Evolutionary conservation across 768 basidiomycete species (phyloP), one percentile per base, ranked within the genome.

Genomic region (Agrocybe pediades): DNA sequence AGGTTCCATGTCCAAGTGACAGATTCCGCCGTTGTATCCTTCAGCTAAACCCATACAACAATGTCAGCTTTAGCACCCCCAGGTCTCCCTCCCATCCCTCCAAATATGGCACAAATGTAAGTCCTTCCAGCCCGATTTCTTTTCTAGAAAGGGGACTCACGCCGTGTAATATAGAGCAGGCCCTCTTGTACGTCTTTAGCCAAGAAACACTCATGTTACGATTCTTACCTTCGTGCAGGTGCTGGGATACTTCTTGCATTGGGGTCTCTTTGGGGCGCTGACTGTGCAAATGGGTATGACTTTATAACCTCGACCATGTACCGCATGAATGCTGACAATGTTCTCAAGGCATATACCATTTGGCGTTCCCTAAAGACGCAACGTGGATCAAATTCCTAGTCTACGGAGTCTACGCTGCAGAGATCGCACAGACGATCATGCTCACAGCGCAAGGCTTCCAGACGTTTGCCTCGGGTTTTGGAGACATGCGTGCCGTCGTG

Each of bases 291-390:
- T 56, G 13, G 66, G 67, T 69, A 49, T 27, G 64, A 59, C 20
- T 13, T 16, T 19, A 1, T 11, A 9, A 20, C 36, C 7, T 5
- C 17, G 11, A 1, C 20, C 6, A 17, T 20, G 2, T 23, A 25
- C 19, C 26, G 9, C 8, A 15, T 8, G 13, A 9, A 13, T 19
- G 17, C 11, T 24, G 1, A 27, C 11, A n/a, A 2, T 16, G 15
- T 41, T 49, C 21, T 8, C 42, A 67, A 30, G 68, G 65, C 41
- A 19, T 67, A 16, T 69, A 69, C 51, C 65, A 67, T 44, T 40
- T 67, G 9, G 60, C 63, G 6, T 69, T 69, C 45, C 66, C 65
- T 0, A 61, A 63, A 2, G 67, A 68, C 44, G 54, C 55, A 9
- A 33, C 15, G 9, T 33, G 53, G 6, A 54, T 54, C 17, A 64